These are phyloP conservation scores for Lactifluus pinguis DNA, from an alignment of 768 basidiomycete genomes.

Conservation along the genomic window DNA sequence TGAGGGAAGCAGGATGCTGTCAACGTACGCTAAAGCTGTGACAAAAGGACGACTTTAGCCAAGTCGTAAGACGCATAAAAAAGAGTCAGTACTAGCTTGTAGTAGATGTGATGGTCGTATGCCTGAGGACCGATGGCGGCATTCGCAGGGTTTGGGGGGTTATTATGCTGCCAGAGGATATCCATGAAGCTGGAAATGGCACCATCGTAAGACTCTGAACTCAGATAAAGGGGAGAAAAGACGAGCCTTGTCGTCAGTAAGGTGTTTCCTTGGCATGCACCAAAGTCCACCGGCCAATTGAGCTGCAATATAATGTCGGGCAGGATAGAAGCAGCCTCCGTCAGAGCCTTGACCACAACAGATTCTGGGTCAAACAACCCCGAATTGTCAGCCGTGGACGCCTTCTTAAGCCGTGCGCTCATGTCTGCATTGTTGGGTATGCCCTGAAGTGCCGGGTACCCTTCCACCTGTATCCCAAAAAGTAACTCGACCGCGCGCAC, in stretches of 20 bases:
- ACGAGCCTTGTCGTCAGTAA: conserved; percentile 12
- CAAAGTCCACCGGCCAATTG: neutral
- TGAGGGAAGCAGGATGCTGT: neutral
- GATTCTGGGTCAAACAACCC: conserved; percentile 2
- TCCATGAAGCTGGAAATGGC: conserved; percentile 60
- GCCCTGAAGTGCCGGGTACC: neutral
- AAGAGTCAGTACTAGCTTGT: conserved; percentile 37
- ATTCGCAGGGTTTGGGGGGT: conserved; percentile 61
- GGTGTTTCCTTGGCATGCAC: neutral
- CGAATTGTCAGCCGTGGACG: neutral
- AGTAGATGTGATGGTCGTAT: conserved; percentile 79
- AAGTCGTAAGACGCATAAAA: neutral
- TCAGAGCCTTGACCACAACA: conserved; percentile 2
- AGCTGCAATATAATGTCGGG: neutral
- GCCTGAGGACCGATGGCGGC: conserved; percentile 59
- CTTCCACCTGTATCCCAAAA: conserved; percentile 3
- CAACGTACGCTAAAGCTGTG: conserved; percentile 48
- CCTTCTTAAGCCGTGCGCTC: neutral
- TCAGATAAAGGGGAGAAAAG: neutral
- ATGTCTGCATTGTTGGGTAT: neutral
- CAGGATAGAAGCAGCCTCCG: conserved; percentile 5
- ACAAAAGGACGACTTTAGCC: neutral
- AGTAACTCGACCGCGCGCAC: conserved; percentile 12
- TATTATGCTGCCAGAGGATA: conserved; percentile 63
- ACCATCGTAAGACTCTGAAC: neutral